phyloP scores from a whole-genome alignment of 495 filamentous ascomycete species.

The Penicillium odoratum region DNA sequence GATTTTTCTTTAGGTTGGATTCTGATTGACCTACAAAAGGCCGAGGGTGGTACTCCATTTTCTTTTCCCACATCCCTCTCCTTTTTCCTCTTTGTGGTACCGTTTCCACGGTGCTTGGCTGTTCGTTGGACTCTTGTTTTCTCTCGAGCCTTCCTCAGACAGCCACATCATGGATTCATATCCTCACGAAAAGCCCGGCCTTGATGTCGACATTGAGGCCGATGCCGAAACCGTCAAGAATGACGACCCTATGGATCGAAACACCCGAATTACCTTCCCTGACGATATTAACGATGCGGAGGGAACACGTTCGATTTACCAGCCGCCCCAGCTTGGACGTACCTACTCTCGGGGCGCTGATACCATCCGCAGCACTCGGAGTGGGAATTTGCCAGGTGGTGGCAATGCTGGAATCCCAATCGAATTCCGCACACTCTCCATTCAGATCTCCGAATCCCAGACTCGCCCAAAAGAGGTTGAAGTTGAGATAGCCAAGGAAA shows the following conservation, averaged over 20 bases:
- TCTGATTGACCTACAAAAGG: slow-evolving; percentile 15
- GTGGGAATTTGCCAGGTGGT: slow-evolving; percentile 9
- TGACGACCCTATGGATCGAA: slow-evolving; percentile 20
- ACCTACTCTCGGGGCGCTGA: slow-evolving; percentile 27
- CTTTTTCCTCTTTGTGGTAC: slow-evolving; percentile 9
- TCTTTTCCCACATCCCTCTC: slow-evolving; percentile 1
- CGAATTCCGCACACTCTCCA: slow-evolving; percentile 47
- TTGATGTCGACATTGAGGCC: slow-evolving; percentile 22
- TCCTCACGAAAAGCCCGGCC: slow-evolving; percentile 7
- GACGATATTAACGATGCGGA: slow-evolving; percentile 20
- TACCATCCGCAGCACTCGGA: slow-evolving; percentile 21
- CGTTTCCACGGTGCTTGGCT: slow-evolving; percentile 15
- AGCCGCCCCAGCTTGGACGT: slow-evolving; percentile 17
- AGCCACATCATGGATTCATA: slow-evolving; percentile 11
- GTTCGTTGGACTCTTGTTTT: slow-evolving; percentile 7
- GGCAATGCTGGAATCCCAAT: slow-evolving; percentile 36
- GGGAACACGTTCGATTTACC: slow-evolving; percentile 24
- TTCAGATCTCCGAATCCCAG: slow-evolving; percentile 47
- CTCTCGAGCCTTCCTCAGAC: not conserved
- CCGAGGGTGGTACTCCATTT: not conserved
- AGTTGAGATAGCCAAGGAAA: slow-evolving; percentile 23
- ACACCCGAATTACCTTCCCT: slow-evolving; percentile 26
- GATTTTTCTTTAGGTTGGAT: slow-evolving; percentile 1
- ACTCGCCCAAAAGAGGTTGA: slow-evolving; percentile 25
- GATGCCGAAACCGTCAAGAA: slow-evolving; percentile 12